Evolutionary conservation across 2,329 filamentous ascomycete species (phyloP), one percentile per base, ranked within the genome.

Genomic region (Aspergillus luchuensis): DNA sequence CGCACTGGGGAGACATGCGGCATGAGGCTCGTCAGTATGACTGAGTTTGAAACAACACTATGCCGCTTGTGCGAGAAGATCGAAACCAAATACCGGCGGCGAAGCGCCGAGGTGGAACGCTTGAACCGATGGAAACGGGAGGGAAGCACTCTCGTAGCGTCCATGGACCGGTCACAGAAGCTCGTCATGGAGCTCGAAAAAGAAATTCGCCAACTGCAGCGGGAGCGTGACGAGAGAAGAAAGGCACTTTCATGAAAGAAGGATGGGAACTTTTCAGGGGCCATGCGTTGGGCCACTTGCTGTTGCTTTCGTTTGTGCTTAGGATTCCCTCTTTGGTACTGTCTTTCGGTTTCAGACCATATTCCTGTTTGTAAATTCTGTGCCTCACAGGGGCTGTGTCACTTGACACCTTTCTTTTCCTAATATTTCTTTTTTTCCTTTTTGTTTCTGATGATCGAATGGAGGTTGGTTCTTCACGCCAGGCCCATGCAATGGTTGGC

Each of bases 1-100:
- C 91, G 94, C 67, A 97, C 91, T 67, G 94, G 94, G 71, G 94
- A 98, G 83, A 97, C 94, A 39, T 98, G 94, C 79, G 94, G 94
- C 63, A 89, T 97, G 80, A 96, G 92, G 80, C 86, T 97, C 66
- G 89, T 97, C 73, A 92, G 90, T 81, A 81, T 87, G 69, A 93
- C 91, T 25, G 82, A 86, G 65, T 81, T 82, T 61, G 82, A 89
- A 57, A 69, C 76, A 47, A 85, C 85, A 58, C 85, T 87, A 70
- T 98, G 94, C 83, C 91, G 90, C 74, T 83, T 92, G 64, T 98
- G 94, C 80, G 89, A 92, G 72, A 92, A 95, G 79, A 92, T 93
- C 68, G 89, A 92, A 72, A 93, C 90, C 78, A 97, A 97, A 80
- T 80, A 85, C 72, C 87, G 91, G 58, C 88, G 91, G 65, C 85